These are phyloP conservation scores for Endocalyx cinctus DNA, from an alignment of 2,329 filamentous ascomycete genomes.

Conservation along the genomic window DNA sequence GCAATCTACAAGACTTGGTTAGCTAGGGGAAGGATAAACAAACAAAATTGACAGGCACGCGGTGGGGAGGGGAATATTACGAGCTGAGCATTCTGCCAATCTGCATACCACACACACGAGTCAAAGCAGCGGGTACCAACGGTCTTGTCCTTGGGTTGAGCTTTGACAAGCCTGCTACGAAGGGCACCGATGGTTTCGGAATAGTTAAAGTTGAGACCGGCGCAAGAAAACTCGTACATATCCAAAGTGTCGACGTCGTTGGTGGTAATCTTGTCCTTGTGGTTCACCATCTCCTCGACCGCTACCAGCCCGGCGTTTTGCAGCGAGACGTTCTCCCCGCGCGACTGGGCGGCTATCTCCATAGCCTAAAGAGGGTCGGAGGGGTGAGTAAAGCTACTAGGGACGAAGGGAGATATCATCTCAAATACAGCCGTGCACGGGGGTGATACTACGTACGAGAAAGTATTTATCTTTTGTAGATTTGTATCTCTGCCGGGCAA, in stretches of 20 bases:
- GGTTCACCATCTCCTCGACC: slow-evolving; percentile 43
- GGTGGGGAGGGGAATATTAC: slow-evolving; percentile 25
- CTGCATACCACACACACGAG: slow-evolving; percentile 50
- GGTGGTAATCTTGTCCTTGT: slow-evolving; percentile 39
- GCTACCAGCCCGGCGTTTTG: slow-evolving; percentile 40
- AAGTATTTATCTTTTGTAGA: slow-evolving; percentile 51
- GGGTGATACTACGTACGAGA: slow-evolving; percentile 35
- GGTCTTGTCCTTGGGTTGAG: slow-evolving; percentile 42
- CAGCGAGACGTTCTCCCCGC: slow-evolving; percentile 44
- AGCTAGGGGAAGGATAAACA: too few species aligned
- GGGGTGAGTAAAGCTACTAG: too few species aligned
- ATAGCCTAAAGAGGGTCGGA: too few species aligned
- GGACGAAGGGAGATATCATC: too few species aligned
- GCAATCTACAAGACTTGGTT: slow-evolving; percentile 40
- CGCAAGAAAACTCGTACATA: slow-evolving; percentile 51
- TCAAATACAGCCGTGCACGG: too few species aligned
- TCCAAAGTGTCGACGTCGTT: slow-evolving; percentile 48
- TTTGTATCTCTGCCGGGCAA: slow-evolving; percentile 48
- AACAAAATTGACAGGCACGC: neutral
- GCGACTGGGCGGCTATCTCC: slow-evolving; percentile 44
- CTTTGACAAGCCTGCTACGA: slow-evolving; percentile 47
- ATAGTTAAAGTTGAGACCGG: slow-evolving; percentile 38
- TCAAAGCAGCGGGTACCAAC: slow-evolving; percentile 42
- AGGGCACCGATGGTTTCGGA: slow-evolving; percentile 45
- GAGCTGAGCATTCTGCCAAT: slow-evolving; percentile 53